Percentiles rank a stretch among this genome's conserved stretches.
Evolutionary conservation across 1,284 basidiomycete species (phyloP).

Genomic region (Trametes hirsuta): DNA sequence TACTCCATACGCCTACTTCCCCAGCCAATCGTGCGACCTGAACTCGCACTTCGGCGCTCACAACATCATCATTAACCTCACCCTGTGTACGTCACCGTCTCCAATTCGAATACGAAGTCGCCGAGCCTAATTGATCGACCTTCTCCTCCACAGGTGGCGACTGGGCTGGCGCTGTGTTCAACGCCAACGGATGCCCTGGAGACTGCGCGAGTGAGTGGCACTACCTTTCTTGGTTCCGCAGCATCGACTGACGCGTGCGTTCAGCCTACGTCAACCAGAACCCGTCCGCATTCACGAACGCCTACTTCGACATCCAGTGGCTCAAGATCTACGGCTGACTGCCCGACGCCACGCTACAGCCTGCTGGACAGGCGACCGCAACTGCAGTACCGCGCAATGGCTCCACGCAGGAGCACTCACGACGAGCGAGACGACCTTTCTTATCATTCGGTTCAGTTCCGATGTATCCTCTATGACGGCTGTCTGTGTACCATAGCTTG

Average conservation of each 20-base stretch:
- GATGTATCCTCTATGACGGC: not conserved
- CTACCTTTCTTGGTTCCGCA: too few species aligned
- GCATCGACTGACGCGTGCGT: not conserved
- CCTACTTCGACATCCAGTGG: conserved; percentile 69
- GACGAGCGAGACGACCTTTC: not conserved
- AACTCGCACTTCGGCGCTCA: conserved; percentile 51
- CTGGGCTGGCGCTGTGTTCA: conserved; percentile 55
- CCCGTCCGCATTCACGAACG: conserved; percentile 63
- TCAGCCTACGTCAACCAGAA: conserved; percentile 65
- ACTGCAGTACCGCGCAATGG: not conserved
- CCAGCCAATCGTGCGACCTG: conserved; percentile 50
- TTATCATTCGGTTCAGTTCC: not conserved
- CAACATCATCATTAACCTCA: conserved; percentile 60
- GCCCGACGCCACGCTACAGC: not conserved
- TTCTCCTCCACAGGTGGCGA: conserved; percentile 41
- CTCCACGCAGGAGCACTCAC: not conserved
- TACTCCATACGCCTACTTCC: conserved; percentile 56
- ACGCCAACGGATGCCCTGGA: conserved; percentile 47
- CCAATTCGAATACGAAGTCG: not conserved
- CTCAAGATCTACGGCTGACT: conserved; percentile 44
- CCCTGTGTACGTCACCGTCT: conserved; percentile 36
- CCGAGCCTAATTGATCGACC: not conserved
- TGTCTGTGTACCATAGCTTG: not conserved
- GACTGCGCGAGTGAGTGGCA: conserved; percentile 49
- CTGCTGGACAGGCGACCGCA: not conserved